A percentile compares a stretch with the other conserved stretches of the same genome.
Evolutionary conservation across 2,329 filamentous ascomycete species (phyloP).

Genomic region (Diaporthe helianthi): DNA sequence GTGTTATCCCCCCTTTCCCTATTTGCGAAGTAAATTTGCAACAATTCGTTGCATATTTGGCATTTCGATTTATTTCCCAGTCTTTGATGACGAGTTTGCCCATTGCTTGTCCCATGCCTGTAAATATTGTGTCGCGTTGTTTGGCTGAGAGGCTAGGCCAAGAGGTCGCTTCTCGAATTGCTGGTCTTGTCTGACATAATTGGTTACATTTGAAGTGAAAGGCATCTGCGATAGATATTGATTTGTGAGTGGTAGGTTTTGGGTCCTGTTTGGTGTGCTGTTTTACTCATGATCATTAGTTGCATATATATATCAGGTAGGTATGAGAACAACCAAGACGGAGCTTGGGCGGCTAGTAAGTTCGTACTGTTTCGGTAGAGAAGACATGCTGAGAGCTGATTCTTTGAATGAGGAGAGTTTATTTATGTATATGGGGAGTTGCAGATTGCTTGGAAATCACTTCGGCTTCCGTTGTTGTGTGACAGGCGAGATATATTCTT

Average conservation of each 20-base stretch:
- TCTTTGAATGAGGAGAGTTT: accelerated
- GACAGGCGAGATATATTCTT: neutral
- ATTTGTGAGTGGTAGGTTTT: neutral
- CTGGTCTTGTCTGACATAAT: slow-evolving; percentile 4
- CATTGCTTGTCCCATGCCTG: slow-evolving; percentile 11
- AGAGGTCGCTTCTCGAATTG: slow-evolving; percentile 2
- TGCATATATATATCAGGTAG: no score
- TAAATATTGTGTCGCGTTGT: neutral
- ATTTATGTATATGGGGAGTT: no score
- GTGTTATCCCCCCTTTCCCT: no score
- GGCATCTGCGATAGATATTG: neutral
- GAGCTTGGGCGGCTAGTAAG: neutral
- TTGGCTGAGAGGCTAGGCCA: slow-evolving; percentile 3
- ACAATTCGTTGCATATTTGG: no score
- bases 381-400: neutral
- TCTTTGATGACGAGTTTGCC: neutral
- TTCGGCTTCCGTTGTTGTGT: neutral
- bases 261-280: neutral
- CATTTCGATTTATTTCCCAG: neutral
- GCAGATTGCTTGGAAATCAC: neutral
- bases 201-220: neutral
- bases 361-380: neutral
- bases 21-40: neutral
- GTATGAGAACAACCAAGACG: neutral
- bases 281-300: neutral